These are phyloP conservation scores for Beauveria sp. DNA, from an alignment of 2,329 filamentous ascomycete genomes.

Conservation along the genomic window DNA sequence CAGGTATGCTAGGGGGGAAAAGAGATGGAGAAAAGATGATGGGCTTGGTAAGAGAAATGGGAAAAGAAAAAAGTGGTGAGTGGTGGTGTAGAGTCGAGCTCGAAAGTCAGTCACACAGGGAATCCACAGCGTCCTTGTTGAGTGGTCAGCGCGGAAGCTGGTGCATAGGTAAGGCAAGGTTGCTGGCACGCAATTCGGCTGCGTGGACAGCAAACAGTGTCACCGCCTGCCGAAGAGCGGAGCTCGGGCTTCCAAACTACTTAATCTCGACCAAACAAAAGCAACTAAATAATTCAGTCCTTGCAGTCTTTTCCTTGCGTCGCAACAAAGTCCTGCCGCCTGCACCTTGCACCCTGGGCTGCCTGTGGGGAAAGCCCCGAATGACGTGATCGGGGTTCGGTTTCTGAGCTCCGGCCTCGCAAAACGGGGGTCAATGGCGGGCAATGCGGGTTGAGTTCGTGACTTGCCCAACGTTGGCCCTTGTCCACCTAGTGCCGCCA, in stretches of 20 bases:
- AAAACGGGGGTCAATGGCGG: not conserved
- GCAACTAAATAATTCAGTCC: too few species aligned
- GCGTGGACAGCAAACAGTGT: not conserved
- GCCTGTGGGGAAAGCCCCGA: not conserved
- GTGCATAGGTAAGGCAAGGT: not conserved
- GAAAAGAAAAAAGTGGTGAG: not conserved
- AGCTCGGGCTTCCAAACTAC: not conserved
- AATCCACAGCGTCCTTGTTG: not conserved
- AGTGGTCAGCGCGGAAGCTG: not conserved
- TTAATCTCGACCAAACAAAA: too few species aligned
- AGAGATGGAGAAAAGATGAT: not conserved
- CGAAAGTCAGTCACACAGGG: not conserved
- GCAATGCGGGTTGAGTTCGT: too few species aligned
- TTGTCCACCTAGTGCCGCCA: not conserved
- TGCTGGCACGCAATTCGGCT: conserved; percentile 5
- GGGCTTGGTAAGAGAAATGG: not conserved
- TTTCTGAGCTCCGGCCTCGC: conserved; percentile 9
- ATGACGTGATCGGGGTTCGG: conserved; percentile 11
- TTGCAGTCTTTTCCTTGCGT: too few species aligned
- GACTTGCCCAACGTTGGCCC: not conserved
- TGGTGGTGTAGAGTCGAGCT: not conserved
- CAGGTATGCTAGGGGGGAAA: not conserved
- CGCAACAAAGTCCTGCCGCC: too few species aligned
- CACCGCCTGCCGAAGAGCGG: conserved; percentile 6
- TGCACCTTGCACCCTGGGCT: not conserved